Base-by-base conservation (phyloP, 2,329 filamentous ascomycete genomes). In the Fusarium oligoseptatum region DNA sequence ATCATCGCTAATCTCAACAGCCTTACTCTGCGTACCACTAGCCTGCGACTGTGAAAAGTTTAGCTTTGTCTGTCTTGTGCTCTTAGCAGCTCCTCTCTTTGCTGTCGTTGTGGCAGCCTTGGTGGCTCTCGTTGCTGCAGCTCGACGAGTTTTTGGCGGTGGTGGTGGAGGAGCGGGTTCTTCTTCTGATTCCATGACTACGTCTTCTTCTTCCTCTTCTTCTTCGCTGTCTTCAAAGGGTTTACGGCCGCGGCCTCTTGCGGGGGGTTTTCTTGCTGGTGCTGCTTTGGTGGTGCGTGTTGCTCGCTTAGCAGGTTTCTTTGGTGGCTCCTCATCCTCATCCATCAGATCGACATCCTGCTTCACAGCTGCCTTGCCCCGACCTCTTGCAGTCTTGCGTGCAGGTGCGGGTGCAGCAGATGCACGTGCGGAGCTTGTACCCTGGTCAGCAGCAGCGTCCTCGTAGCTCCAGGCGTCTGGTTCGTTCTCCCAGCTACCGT, bases 401-500 rank as follows among this genome's bases (percentile, higher is more conserved):
- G 48, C 50, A 15, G 76, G 70, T 7, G 62, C 63, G 1, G 69
- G 73, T 11, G 56, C 66, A 2, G 71, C 57, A 22, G 68, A 52
- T 1, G 50, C 27, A 12, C 48, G 65, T 0, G 41, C 37, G 8
- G 48, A 62, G 20, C 60, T 71, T 10, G 67, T 66, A 22, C 76
- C 71, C 45, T 77, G 72, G 8, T 61, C 61, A 3, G 14, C 14
- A 15, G 22, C 43, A 48, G 60, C 58, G 32, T 77, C 79, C n/a
- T 83, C 82, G 36, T 82, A 84, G 20, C 74, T 78, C 83, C 82
- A 85, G 22, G 84, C 94, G 9, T 90, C 92, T 0, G 93, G 90
- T 68, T 95, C 91, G 57, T 97, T 93, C 70, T 93, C 93, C 95
- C 96, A 98, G 60, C 88, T 88, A 0, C 95, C 97, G 60, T 98